Percentiles rank a stretch among this genome's conserved stretches.
These are phyloP conservation scores for Coemansia sp. DNA, from an alignment of 192 early-diverging fungal species.

Conservation along the genomic window DNA sequence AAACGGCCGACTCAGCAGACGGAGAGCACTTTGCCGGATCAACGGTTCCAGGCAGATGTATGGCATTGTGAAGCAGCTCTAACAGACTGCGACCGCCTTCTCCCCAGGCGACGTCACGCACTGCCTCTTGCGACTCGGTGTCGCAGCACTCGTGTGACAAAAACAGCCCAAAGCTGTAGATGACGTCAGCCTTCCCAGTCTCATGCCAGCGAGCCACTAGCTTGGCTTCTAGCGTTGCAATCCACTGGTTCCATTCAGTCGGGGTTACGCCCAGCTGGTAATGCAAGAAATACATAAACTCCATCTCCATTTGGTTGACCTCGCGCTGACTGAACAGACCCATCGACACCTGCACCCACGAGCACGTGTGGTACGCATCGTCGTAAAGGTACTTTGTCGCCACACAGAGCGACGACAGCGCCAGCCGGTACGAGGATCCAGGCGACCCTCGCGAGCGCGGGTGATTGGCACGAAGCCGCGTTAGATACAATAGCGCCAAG, in stretches of 20 bases:
- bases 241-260: slow-evolving; percentile 56
- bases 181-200: slow-evolving; percentile 49
- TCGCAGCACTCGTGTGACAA: slow-evolving; percentile 54
- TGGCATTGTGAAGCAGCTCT: slow-evolving; percentile 43
- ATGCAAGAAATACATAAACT: slow-evolving; percentile 57
- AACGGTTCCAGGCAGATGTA: slow-evolving; percentile 21
- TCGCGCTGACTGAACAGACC: slow-evolving; percentile 57
- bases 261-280: slow-evolving; percentile 56
- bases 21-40: slow-evolving; percentile 40
- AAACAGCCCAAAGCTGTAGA: slow-evolving; percentile 49
- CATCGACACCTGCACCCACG: slow-evolving; percentile 63
- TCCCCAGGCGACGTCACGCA: slow-evolving; percentile 53
- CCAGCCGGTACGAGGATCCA: slow-evolving; percentile 61
- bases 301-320: slow-evolving; percentile 67
- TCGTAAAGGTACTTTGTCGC: slow-evolving; percentile 70
- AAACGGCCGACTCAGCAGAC: slow-evolving; percentile 47
- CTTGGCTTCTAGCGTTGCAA: slow-evolving; percentile 56
- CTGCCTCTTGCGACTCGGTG: slow-evolving; percentile 39
- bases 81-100: slow-evolving; percentile 48
- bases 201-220: slow-evolving; percentile 52
- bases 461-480: slow-evolving; percentile 54
- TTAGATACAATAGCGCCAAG: slow-evolving; percentile 57
- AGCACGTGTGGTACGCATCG: slow-evolving; percentile 64
- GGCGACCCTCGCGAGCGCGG: slow-evolving; percentile 56
- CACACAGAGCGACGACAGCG: slow-evolving; percentile 63